Base-by-base conservation (phyloP, 148 eudicot species). In the Dysphania ambrosioides region DNA sequence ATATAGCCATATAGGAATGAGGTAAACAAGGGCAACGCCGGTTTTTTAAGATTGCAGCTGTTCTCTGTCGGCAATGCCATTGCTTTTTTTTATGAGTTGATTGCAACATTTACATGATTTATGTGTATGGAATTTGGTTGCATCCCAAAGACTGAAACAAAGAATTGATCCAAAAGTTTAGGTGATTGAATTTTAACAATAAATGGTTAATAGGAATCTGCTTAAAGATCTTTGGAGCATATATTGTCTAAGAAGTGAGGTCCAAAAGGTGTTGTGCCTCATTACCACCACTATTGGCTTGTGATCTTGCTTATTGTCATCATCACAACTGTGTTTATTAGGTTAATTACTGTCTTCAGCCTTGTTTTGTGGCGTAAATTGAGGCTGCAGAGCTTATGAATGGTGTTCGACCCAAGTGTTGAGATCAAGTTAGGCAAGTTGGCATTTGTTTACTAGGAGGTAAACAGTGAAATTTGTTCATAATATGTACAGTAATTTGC, bases 11-110 rank as follows among this genome's bases (percentile, higher is more conserved):
- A n/a, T n/a, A n/a, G n/a, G n/a, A n/a, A 35, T 24, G 29, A n/a
- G 53, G 2, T 29, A 23, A 73, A 24, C 6, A 34, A 27, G 21
- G 49, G 34, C 9, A 38, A 56, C 35, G 56, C 59, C 15, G 56
- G 73, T 42, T 13, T 15, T 2, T 36, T 69, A 76, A 60, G 68
- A 70, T 70, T 77, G 74, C 63, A 70, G 36, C 24, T 44, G 51
- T 70, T 70, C n/a, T 60, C 2, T 77, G 67, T 61, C 32, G 27
- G 41, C 34, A 13, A 38, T 57, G 36, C 38, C 18, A 8, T 75
- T 18, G 31, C 8, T 63, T 0, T 55, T 67, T n/a, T n/a, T n/a
- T n/a, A n/a, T n/a, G n/a, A n/a, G n/a, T n/a, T n/a, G n/a, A n/a
- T n/a, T n/a, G n/a, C n/a, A n/a, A n/a, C n/a, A n/a, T n/a, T n/a